These are phyloP conservation scores for Inga laurina DNA, from an alignment of 306 rosid species.

Conservation along the genomic window DNA sequence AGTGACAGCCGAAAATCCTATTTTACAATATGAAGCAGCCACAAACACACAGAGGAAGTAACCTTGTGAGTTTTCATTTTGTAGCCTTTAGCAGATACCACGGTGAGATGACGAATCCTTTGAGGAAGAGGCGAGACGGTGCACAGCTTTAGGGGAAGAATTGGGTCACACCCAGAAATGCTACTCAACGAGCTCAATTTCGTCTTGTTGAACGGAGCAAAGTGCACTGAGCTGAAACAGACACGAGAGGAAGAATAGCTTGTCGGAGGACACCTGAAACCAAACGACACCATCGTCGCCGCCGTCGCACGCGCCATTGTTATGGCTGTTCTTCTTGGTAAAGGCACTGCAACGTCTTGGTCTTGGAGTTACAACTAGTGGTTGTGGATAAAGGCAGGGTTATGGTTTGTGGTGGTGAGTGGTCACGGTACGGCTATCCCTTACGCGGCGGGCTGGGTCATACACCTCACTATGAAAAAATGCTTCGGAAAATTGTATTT, in stretches of 20 bases:
- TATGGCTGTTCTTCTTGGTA: neutral
- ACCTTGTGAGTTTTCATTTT: conserved; percentile 10
- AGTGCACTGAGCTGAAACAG: neutral
- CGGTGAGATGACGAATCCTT: neutral
- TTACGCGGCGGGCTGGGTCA: no score
- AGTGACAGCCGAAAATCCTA: neutral
- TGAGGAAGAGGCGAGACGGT: neutral
- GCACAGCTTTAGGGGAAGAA: neutral
- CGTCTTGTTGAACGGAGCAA: neutral
- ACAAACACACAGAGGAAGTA: neutral
- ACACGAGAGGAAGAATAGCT: neutral
- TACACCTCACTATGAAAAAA: no score
- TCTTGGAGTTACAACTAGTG: neutral
- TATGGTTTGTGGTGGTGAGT: no score
- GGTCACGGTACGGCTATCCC: no score
- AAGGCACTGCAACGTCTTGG: neutral
- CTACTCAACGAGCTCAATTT: neutral
- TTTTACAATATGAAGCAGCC: neutral
- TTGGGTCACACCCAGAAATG: neutral
- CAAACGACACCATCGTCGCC: neutral
- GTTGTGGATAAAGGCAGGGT: neutral
- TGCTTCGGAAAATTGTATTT: no score
- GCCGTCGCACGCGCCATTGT: neutral
- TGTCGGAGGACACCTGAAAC: neutral
- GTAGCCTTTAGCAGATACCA: neutral